A percentile compares a stretch with the other conserved stretches of the same genome.
phyloP scores from a whole-genome alignment of 2,329 filamentous ascomycete genomes.

The Aspergillus jensenii region DNA sequence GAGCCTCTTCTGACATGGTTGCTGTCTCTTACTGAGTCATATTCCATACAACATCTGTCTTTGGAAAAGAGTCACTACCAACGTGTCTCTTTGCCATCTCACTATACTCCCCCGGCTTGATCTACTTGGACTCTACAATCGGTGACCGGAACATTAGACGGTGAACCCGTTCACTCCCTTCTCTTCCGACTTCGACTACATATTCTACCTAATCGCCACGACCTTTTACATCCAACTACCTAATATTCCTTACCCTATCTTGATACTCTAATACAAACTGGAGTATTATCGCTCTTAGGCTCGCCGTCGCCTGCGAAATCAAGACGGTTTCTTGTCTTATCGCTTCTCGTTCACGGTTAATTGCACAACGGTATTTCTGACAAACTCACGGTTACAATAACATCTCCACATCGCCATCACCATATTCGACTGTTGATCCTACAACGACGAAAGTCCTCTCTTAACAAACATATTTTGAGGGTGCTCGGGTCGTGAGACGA shows the following conservation, averaged over 20 bases:
- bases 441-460: slow-evolving; percentile 14
- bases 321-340: slow-evolving; percentile 32
- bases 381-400: slow-evolving; percentile 20
- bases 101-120: slow-evolving; percentile 19
- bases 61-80: slow-evolving; percentile 18
- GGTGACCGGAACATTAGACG: slow-evolving; percentile 28
- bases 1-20: slow-evolving; percentile 25
- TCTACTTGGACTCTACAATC: slow-evolving; percentile 24
- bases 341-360: slow-evolving; percentile 32
- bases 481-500: slow-evolving; percentile 22
- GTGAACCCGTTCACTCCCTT: slow-evolving; percentile 14
- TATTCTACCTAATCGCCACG: not conserved
- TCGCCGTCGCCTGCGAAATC: slow-evolving; percentile 33
- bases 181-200: slow-evolving; percentile 6
- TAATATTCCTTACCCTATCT: not conserved
- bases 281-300: slow-evolving; percentile 25
- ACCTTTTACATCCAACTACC: not conserved
- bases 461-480: slow-evolving; percentile 19
- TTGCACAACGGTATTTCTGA: slow-evolving; percentile 32
- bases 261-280: slow-evolving; percentile 24
- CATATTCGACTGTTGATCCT: slow-evolving; percentile 20
- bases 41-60: slow-evolving; percentile 11
- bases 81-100: slow-evolving; percentile 16
- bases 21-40: slow-evolving; percentile 27
- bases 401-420: slow-evolving; percentile 17